Conservation (phyloP, 352 stramenopile genomes). For the Thalassiosira oceanica region DNA sequence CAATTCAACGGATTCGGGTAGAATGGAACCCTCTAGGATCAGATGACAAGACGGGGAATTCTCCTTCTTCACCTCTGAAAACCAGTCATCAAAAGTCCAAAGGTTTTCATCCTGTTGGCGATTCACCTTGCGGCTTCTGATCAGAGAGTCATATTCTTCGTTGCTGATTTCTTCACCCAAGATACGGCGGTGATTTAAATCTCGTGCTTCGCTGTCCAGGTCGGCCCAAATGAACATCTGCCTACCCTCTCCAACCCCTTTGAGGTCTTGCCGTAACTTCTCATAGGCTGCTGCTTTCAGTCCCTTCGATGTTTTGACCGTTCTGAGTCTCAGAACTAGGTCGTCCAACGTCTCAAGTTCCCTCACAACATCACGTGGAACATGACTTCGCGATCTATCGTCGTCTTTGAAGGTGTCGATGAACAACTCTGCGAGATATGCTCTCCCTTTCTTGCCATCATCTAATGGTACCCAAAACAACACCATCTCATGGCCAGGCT, state of each 20-base stretch:
- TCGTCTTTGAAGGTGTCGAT: constrained; percentile 13
- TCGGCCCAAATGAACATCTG: constrained; percentile 22
- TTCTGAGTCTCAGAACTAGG: constrained; percentile 11
- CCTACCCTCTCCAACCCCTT: neutral
- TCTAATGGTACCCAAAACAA: constrained; percentile 18
- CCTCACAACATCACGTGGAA: constrained; percentile 8
- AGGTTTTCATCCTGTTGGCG: constrained; percentile 25
- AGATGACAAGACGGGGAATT: constrained; percentile 14
- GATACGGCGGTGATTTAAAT: constrained; percentile 33
- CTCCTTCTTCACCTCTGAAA: constrained; percentile 12
- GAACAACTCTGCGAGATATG: constrained; percentile 24
- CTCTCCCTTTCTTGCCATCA: constrained; percentile 9
- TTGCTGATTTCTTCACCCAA: constrained; percentile 29
- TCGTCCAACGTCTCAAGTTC: constrained; percentile 3
- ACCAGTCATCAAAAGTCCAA: constrained; percentile 50
- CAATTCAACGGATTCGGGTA: constrained; percentile 45
- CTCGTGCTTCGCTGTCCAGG: constrained; percentile 25
- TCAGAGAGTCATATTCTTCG: constrained; percentile 26
- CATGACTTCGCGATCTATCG: constrained; percentile 1
- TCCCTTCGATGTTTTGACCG: neutral
- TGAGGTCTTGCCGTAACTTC: neutral
- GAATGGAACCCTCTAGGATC: constrained; percentile 35
- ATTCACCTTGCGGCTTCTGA: constrained; percentile 25
- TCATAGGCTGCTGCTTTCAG: neutral
- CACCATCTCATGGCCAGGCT: constrained; percentile 11